Evolutionary conservation across 768 basidiomycete genomes (phyloP).

Genomic region (Hypholoma sublateritium): DNA sequence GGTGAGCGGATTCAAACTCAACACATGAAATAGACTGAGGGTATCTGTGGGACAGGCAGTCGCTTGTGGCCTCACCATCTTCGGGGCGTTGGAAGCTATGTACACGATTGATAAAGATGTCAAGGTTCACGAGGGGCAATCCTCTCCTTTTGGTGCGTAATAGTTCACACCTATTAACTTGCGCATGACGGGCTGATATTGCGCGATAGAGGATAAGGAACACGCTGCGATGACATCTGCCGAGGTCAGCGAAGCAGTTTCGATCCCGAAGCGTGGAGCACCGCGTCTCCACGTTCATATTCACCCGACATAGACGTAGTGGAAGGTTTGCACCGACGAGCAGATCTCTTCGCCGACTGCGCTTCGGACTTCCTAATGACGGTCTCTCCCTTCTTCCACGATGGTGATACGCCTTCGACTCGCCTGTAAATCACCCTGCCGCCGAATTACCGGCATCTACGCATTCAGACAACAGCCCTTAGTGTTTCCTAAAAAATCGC

Average conservation of each 20-base stretch:
- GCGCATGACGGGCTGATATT: neutral
- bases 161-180: too few species aligned
- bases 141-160: constrained; percentile 34
- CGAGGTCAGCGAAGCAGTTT: constrained; percentile 38
- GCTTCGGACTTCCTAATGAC: too few species aligned
- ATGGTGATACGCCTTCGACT: too few species aligned
- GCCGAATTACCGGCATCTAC: too few species aligned
- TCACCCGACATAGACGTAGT: neutral
- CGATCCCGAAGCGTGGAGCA: constrained; percentile 29
- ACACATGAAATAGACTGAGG: neutral
- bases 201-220: constrained; percentile 15
- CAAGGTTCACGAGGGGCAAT: constrained; percentile 30
- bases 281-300: neutral
- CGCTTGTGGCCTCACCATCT: constrained; percentile 26
- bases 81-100: constrained; percentile 30
- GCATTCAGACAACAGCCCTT: too few species aligned
- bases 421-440: too few species aligned
- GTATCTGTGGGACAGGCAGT: constrained; percentile 23
- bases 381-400: too few species aligned
- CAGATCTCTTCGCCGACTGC: too few species aligned
- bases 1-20: constrained; percentile 6
- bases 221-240: constrained; percentile 35
- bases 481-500: too few species aligned
- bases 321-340: too few species aligned
- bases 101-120: constrained; percentile 30